phyloP scores from a whole-genome alignment of 1,284 basidiomycete species.

The Butyriboletus appendiculatus region DNA sequence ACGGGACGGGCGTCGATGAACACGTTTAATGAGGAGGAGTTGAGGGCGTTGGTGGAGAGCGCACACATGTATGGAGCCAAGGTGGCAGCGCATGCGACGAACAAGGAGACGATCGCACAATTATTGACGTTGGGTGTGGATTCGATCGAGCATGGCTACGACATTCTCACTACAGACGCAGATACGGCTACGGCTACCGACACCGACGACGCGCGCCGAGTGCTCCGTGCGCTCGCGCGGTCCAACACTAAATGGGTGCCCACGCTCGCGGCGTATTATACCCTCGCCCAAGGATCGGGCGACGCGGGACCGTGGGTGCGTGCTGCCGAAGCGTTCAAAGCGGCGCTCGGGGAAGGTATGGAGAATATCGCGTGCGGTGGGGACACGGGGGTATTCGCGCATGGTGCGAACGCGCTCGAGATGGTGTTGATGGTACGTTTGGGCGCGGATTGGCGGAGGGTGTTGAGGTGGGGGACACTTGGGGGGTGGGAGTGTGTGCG shows the following conservation, averaged over 20 bases:
- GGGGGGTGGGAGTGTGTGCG: slow-evolving; percentile 61
- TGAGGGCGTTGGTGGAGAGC: slow-evolving; percentile 51
- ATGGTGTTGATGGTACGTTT: slow-evolving; percentile 59
- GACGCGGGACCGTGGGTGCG: slow-evolving; percentile 40
- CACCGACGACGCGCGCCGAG: slow-evolving; percentile 7
- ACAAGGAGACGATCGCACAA: slow-evolving; percentile 38
- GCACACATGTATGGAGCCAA: slow-evolving; percentile 56
- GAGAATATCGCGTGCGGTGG: slow-evolving; percentile 60
- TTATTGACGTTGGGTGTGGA: slow-evolving; percentile 44
- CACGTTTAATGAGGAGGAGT: slow-evolving; percentile 50
- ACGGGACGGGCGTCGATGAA: slow-evolving; percentile 37
- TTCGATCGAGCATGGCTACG: slow-evolving; percentile 50
- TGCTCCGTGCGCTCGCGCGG: slow-evolving; percentile 30
- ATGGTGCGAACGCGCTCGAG: slow-evolving; percentile 63
- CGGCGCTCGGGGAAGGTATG: slow-evolving; percentile 44
- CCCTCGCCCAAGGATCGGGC: slow-evolving; percentile 18
- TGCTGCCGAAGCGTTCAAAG: slow-evolving; percentile 43
- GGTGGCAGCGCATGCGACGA: slow-evolving; percentile 59
- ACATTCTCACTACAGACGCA: slow-evolving; percentile 21
- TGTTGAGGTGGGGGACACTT: slow-evolving; percentile 61
- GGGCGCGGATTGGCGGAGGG: slow-evolving; percentile 53
- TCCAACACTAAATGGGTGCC: slow-evolving; percentile 54
- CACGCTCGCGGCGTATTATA: slow-evolving; percentile 57
- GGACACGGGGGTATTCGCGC: slow-evolving; percentile 63
- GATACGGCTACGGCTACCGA: neutral